phyloP scores from a whole-genome alignment of 2,329 filamentous ascomycete genomes.

The Neospermospora avenae region DNA sequence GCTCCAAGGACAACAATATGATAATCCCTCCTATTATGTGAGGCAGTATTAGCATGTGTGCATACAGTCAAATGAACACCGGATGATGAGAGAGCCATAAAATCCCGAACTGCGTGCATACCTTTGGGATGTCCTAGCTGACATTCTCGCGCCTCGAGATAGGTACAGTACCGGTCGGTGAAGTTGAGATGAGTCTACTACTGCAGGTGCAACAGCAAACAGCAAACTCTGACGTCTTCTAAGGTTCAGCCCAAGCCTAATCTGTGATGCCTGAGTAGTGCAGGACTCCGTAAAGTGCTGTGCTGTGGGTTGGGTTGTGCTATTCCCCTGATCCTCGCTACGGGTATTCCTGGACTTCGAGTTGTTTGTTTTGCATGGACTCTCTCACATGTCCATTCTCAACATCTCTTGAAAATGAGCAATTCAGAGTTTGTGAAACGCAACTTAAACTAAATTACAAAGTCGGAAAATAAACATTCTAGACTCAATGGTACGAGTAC shows the following conservation, averaged over 20 bases:
- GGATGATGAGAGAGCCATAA: background rate
- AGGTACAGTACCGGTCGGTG: background rate
- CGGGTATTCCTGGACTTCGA: no score
- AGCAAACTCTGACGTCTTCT: conserved; percentile 7
- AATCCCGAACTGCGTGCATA: conserved; percentile 7
- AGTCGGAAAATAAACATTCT: no score
- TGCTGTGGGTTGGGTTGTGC: background rate
- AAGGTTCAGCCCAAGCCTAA: background rate
- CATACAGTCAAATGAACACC: conserved; percentile 3
- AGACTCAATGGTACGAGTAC: no score
- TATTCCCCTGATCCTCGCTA: background rate
- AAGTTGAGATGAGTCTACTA: background rate
- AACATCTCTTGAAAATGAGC: no score
- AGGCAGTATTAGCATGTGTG: background rate
- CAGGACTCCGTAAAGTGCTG: background rate
- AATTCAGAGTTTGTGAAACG: no score
- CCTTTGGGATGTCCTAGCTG: conserved; percentile 28
- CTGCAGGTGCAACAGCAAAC: background rate
- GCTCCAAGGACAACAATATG: conserved; percentile 65
- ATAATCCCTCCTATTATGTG: conserved; percentile 53
- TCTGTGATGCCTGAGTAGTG: background rate
- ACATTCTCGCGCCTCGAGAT: conserved; percentile 22
- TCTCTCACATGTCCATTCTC: background rate
- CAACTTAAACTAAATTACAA: no score
- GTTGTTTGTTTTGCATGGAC: background rate